Evolutionary conservation across 148 eudicot genomes (phyloP).

Genomic region (Rhododendron ferrugineum): DNA sequence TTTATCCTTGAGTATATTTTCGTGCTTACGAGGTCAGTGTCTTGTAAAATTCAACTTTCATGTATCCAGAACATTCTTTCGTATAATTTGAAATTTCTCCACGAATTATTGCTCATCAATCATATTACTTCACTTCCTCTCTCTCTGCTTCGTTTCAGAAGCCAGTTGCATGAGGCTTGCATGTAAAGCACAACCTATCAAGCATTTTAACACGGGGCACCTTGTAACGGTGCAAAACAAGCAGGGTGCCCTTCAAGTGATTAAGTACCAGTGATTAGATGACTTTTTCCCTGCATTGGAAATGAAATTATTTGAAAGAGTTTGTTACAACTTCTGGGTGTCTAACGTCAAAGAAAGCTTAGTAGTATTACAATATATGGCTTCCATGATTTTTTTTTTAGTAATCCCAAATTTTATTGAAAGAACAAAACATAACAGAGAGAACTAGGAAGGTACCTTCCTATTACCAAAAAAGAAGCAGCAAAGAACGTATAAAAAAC

Average conservation of each 20-base stretch:
- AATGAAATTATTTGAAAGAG: neutral
- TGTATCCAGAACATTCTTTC: neutral
- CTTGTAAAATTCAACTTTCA: neutral
- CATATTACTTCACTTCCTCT: neutral
- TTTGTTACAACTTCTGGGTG: neutral
- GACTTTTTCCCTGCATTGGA: neutral
- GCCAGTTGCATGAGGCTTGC: neutral
- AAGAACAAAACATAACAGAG: neutral
- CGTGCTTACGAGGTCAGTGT: neutral
- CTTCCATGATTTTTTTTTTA: too few relatives aligned
- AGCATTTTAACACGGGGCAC: neutral
- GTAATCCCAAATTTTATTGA: neutral
- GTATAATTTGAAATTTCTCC: neutral
- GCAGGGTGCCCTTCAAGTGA: neutral
- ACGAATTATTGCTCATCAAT: too few relatives aligned
- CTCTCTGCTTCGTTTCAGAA: neutral
- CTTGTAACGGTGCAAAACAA: neutral
- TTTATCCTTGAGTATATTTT: conserved; percentile 1
- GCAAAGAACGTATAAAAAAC: too few relatives aligned
- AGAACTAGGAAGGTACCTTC: neutral
- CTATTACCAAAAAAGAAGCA: neutral
- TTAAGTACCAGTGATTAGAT: neutral
- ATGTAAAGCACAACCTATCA: neutral
- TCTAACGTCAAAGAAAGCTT: neutral
- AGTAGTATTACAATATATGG: neutral